Evolutionary conservation across 805 yeast species (phyloP), one percentile per base, ranked within the genome.

Genomic region (Lipomyces mesembrius): DNA sequence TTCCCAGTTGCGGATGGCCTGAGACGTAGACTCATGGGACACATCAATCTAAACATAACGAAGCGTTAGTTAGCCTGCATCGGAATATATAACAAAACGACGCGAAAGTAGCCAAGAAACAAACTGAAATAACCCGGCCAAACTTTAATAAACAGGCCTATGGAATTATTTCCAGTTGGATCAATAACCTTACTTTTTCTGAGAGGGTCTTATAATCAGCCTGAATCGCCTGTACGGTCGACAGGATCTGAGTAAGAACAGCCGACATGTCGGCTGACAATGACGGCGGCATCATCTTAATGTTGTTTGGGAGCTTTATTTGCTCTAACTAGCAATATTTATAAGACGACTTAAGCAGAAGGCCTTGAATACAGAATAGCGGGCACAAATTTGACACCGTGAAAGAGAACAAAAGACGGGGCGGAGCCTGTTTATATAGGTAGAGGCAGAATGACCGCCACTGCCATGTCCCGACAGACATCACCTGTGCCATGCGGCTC

Each of bases 171-270:
- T 14, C 49, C 49, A 25, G 25, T n/a, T n/a, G 5, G 17, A 37
- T 11, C 14, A 37, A 12, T 14, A 37, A 39, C 20, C 69, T 62
- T 68, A 68, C 71, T 66, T 68, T 66, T 22, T 58, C 56, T 22
- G 71, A 60, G 52, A 68, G 63, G 51, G 63, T 46, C 64, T 63
- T 68, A 53, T 67, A 60, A 61, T 67, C 71, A 35, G 59, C 32
- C 67, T 63, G 71, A 17, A 68, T 59, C 11, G 67, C 32, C 54
- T 58, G 63, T 35, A 68, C 54, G 34, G 65, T 59, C 39, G 66
- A 32, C 56, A 68, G 56, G 59, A 68, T 67, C 43, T 67, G 71
- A 3, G 56, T 37, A 22, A 68, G 65, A 25, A 54, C 64, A 39
- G 63, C 61, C 27, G 66, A 11, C 32, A 59, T 8, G 35, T 57